Conservation (phyloP, 1,139 yeast species). For the Blastobotrys buckinghamii region DNA sequence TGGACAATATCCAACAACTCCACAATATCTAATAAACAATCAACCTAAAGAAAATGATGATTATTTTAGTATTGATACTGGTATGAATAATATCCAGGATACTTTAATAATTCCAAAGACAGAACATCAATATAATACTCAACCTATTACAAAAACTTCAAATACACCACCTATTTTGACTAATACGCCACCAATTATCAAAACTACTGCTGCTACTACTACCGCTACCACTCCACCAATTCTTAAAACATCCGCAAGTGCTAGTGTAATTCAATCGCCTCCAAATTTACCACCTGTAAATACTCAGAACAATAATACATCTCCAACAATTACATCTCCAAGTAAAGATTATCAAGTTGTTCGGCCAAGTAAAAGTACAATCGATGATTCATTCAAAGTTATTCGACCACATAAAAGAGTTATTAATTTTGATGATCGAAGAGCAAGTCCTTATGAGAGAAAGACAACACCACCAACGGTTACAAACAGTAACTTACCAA, state of each 20-base stretch:
- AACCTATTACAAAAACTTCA: conserved; percentile 14
- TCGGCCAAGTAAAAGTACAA: conserved; percentile 3
- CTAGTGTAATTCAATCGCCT: neutral
- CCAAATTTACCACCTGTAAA: conserved; percentile 8
- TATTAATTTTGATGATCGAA: conserved; percentile 74
- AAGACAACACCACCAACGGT: conserved; percentile 4
- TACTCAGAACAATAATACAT: conserved; percentile 10
- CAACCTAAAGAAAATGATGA: neutral
- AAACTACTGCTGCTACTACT: conserved; percentile 9
- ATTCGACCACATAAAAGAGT: conserved; percentile 60
- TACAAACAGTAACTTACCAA: neutral
- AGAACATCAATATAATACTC: too few relatives aligned
- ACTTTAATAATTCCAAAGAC: neutral
- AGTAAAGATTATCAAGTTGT: neutral
- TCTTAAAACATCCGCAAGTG: neutral
- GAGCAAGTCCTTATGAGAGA: conserved; percentile 64
- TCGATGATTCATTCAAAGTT: conserved; percentile 51
- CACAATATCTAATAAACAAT: conserved; percentile 26
- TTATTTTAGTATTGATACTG: neutral
- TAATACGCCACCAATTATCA: too few relatives aligned
- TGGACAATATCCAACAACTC: conserved; percentile 25
- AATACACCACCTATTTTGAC: too few relatives aligned
- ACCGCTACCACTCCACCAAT: neutral
- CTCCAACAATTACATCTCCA: neutral
- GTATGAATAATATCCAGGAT: neutral